Evolutionary conservation across 2,329 filamentous ascomycete species (phyloP).

Genomic region (Alternaria gansuensis): DNA sequence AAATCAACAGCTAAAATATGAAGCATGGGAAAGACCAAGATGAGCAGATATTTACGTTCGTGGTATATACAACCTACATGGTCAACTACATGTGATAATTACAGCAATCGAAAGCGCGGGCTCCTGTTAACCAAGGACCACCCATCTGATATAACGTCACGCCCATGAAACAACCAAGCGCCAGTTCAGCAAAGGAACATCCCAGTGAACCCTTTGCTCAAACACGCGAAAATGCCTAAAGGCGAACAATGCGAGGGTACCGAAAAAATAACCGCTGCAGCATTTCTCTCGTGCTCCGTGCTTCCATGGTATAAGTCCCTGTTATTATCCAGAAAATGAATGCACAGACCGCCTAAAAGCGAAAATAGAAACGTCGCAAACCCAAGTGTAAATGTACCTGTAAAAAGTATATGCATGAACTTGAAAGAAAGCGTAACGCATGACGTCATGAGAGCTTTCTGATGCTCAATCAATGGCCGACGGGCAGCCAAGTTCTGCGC

Average conservation of each 20-base stretch:
- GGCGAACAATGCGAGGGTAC: background rate
- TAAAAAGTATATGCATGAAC: conserved; percentile 20
- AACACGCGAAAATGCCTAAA: conserved; percentile 1
- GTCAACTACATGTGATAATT: conserved; percentile 7
- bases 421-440: conserved; percentile 20
- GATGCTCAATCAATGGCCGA: conserved; percentile 46
- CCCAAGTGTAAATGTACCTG: conserved; percentile 11
- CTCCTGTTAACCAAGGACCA: background rate
- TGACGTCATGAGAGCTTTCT: conserved; percentile 42
- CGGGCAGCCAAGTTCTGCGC: conserved; percentile 63
- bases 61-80: conserved; percentile 7
- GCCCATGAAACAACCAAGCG: conserved; percentile 14
- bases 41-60: background rate
- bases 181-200: conserved; percentile 12
- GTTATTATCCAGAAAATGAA: conserved; percentile 6
- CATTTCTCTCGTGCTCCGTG: conserved; percentile 6
- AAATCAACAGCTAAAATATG: no score
- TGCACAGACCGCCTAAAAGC: conserved; percentile 12
- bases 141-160: conserved; percentile 5
- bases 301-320: conserved; percentile 1
- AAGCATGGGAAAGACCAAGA: background rate
- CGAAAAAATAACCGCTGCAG: background rate
- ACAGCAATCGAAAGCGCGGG: conserved; percentile 1
- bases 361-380: conserved; percentile 8
- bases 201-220: background rate